Base-by-base conservation (phyloP, 192 early-diverging fungal species). In the Mortierella hygrophila region DNA sequence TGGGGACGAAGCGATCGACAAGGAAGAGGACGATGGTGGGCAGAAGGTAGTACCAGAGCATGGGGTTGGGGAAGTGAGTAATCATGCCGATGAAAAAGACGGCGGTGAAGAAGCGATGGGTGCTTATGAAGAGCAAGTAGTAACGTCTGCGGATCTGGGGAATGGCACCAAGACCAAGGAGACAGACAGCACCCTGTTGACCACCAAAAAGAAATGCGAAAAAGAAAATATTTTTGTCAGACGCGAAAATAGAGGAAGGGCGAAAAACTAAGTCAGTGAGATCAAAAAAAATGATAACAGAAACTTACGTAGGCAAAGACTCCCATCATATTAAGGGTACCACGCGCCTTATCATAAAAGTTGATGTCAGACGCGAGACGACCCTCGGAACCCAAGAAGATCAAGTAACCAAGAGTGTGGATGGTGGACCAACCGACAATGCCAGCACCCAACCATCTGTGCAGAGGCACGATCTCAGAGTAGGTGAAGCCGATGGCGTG, bases 401-500 rank as follows among this genome's bases (percentile, higher is more conserved):
- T 70, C 69, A 86, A 75, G 41, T 86, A 86, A 3, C 84, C 84
- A 54, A 37, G 21, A 29, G 84, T 76, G 54, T 86, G 84, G 76
- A 86, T 73, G 29, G 84, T 86, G 16, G 69, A 74, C 84, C 84
- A 86, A 4, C 70, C 79, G 41, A 81, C 84, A 63, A 86, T 80
- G 52, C 76, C 78, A 46, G 84, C 72, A 69, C 84, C 84, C 46
- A 86, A 41, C 84, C 84, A 86, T 71, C 84, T 70, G 68, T 86
- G 84, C 46, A 86, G 68, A 32, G 84, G 84, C 10, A 86, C 52
- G 54, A 86, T 81, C 68, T 86, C 84, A 2, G 84, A 65, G 54
- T 86, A 86, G 57, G 84, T 86, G 70, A 86, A 86, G 18, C 84
- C 84, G 52, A 86, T 86, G 54, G 84, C 84, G 32, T 86, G 84